These are phyloP conservation scores for Annona squamosa DNA, from an alignment of 164 flowering plant genomes.

Conservation along the genomic window DNA sequence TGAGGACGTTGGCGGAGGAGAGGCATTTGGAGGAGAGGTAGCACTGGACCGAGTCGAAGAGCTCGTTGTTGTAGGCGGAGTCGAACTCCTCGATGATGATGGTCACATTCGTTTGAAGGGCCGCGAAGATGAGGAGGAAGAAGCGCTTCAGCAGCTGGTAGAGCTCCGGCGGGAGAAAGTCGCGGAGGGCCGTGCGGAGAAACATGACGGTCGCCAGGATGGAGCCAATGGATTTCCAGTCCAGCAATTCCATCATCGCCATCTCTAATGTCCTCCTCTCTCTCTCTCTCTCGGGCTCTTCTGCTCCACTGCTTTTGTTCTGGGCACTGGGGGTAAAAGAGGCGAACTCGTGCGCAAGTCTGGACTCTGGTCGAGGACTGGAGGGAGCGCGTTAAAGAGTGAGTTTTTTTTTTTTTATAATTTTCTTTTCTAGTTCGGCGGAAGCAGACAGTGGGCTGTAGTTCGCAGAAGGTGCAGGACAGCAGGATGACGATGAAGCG, in stretches of 20 bases:
- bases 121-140: slow-evolving; percentile 9
- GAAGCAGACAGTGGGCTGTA: too few relatives aligned
- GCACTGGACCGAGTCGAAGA: slow-evolving; percentile 19
- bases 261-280: too few relatives aligned
- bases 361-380: too few relatives aligned
- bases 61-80: slow-evolving; percentile 20
- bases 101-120: slow-evolving; percentile 10
- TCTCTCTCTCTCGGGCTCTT: too few relatives aligned
- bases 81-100: slow-evolving; percentile 27
- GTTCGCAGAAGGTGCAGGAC: too few relatives aligned
- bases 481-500: too few relatives aligned
- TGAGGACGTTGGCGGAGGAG: slow-evolving; percentile 17
- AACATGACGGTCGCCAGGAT: slow-evolving; percentile 23
- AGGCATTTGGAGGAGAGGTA: slow-evolving; percentile 24
- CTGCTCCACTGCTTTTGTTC: too few relatives aligned
- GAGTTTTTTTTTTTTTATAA: too few relatives aligned
- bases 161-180: slow-evolving; percentile 27
- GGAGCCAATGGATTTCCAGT: slow-evolving; percentile 30
- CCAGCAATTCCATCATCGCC: slow-evolving; percentile 7
- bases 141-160: slow-evolving; percentile 11
- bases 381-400: too few relatives aligned
- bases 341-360: too few relatives aligned
- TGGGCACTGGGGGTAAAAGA: too few relatives aligned
- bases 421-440: too few relatives aligned
- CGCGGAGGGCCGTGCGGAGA: slow-evolving; percentile 14